Conservation (phyloP, 257 asterid species). For the Marsdenia floribunda region DNA sequence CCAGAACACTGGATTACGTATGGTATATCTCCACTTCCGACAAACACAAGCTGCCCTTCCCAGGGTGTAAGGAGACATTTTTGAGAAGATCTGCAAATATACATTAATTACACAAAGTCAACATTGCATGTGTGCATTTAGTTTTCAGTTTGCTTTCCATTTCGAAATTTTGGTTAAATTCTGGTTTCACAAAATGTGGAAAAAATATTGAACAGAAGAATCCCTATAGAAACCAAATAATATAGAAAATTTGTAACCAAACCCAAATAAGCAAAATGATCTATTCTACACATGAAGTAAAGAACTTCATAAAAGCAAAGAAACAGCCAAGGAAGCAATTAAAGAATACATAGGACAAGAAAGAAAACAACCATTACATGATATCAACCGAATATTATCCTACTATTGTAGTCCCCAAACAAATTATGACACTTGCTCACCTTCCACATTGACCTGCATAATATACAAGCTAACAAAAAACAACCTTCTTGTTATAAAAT, state of each 20-base stretch:
- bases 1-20: constrained; percentile 93
- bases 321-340: not conserved
- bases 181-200: not conserved
- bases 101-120: constrained; percentile 9
- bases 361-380: not conserved
- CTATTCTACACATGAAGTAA: not conserved
- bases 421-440: not conserved
- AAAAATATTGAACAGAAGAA: not conserved
- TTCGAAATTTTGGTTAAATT: no score
- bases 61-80: constrained; percentile 65
- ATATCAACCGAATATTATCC: not conserved
- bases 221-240: not conserved
- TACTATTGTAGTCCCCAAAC: not conserved
- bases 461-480: no score
- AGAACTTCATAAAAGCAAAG: not conserved
- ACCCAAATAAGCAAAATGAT: not conserved
- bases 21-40: constrained; percentile 92
- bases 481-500: not conserved
- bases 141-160: not conserved
- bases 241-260: not conserved
- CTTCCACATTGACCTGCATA: not conserved
- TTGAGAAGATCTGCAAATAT: constrained; percentile 59
- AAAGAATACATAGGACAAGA: not conserved
- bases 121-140: not conserved
- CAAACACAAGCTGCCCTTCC: constrained; percentile 96